Evolutionary conservation across 2,329 filamentous ascomycete genomes (phyloP).

Genomic region (Colletotrichum phormii): DNA sequence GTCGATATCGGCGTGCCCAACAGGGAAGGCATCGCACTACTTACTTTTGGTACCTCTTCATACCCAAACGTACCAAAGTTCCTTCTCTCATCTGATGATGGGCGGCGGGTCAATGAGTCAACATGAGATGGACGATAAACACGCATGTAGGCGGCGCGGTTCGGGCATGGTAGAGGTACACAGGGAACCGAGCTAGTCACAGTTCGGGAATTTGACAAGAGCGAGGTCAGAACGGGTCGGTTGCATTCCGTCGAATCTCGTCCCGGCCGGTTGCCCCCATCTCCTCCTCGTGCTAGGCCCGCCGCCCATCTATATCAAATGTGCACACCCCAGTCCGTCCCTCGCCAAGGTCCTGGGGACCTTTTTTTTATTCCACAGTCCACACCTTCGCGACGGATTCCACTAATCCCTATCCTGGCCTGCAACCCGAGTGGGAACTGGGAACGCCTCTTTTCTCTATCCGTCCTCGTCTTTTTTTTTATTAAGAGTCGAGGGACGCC

Average conservation of each 20-base stretch:
- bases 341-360: conserved; percentile 14
- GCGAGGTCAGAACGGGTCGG: conserved; percentile 23
- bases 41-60: not conserved
- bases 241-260: conserved; percentile 5
- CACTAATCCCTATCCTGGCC: conserved; percentile 22
- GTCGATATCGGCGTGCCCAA: not conserved
- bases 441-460: conserved; percentile 18
- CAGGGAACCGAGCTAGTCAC: conserved; percentile 11
- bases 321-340: conserved; percentile 21
- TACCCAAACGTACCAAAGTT: not conserved
- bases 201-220: conserved; percentile 26
- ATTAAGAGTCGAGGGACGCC: conserved; percentile 18
- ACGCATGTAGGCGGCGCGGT: conserved; percentile 6
- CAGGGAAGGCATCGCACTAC: not conserved
- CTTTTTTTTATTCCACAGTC: not conserved
- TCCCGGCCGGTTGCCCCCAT: not conserved
- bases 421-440: conserved; percentile 25
- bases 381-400: not conserved
- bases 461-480: not conserved
- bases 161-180: not conserved
- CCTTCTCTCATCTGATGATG: not conserved
- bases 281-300: not conserved
- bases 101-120: not conserved
- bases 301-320: conserved; percentile 24
- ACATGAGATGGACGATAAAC: not conserved